Percentiles rank a stretch among this genome's conserved stretches.
These are phyloP conservation scores for Lactuca sativa DNA, from an alignment of 129 eudicot genomes.

Conservation along the genomic window DNA sequence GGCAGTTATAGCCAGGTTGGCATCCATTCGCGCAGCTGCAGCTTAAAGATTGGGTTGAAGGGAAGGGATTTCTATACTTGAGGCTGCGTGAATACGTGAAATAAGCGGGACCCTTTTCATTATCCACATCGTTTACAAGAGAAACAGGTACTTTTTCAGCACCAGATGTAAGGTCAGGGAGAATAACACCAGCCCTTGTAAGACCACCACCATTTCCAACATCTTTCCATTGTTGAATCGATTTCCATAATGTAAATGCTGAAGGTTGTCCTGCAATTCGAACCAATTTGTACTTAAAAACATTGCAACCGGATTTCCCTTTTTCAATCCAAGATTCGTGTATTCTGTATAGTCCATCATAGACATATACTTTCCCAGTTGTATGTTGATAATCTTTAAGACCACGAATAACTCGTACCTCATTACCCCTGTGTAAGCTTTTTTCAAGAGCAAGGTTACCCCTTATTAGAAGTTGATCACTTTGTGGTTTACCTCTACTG, in stretches of 20 bases:
- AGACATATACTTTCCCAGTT: conserved; percentile 75
- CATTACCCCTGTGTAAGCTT: conserved; percentile 77
- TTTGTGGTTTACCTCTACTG: conserved; percentile 54
- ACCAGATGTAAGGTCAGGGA: conserved; percentile 79
- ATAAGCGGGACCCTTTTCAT: conserved; percentile 79
- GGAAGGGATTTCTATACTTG: conserved; percentile 52
- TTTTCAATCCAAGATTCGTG: conserved; percentile 87
- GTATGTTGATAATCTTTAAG: conserved; percentile 46
- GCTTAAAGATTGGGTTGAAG: conserved; percentile 33
- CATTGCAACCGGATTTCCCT: conserved; percentile 70
- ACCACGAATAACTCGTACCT: conserved; percentile 83
- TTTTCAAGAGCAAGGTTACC: conserved; percentile 91
- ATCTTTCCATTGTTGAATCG: conserved; percentile 78
- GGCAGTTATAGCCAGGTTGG: conserved; percentile 59
- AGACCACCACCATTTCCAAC: conserved; percentile 69
- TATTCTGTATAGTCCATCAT: conserved; percentile 82
- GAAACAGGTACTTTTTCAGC: conserved; percentile 62
- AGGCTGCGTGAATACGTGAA: conserved; percentile 55
- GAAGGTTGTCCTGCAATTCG: conserved; percentile 79
- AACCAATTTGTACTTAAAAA: conserved; percentile 71
- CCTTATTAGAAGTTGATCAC: conserved; percentile 78
- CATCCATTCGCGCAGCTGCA: conserved; percentile 70
- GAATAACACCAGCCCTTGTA: conserved; percentile 54
- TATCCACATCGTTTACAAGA: conserved; percentile 75
- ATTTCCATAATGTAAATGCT: conserved; percentile 77